Base-by-base conservation (phyloP, 495 filamentous ascomycete genomes). In the Penicillium samsonianum region DNA sequence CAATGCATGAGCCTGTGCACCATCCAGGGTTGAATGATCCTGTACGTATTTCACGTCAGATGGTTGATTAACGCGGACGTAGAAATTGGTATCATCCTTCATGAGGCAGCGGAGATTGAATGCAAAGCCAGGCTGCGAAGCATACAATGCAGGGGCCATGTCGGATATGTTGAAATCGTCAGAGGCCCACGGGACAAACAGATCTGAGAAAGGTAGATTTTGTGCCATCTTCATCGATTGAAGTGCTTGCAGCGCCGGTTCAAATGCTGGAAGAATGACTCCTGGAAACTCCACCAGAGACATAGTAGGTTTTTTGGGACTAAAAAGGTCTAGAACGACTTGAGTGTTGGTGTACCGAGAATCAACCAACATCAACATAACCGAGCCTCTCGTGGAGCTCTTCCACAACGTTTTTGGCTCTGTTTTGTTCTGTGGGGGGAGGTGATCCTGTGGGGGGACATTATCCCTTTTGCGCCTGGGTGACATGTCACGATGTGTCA, bases 241-340 rank as follows among this genome's bases (percentile, higher is more conserved):
- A 0, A 92, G 72, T 7, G 84, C 86, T 58, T 74, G 69, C n/a
- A 91, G 70, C 0, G 85, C 87, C 19, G 85, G 82, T 41, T 84
- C 73, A 62, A 92, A 92, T 2, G 88, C 78, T 0, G 83, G 78
- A 12, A 90, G 76, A 1, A 92, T 72, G 4, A 92, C 72, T 9
- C 83, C 84, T 0, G 87, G 88, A 53, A 91, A 90, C 57, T 91
- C 89, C 1, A 90, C 78, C 9, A 91, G 74, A 11, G 72, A 78
- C 55, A 69, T 7, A 0, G 57, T 11, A 0, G 41, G 20, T 10
- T 35, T 44, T 6, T 37, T 37, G 0, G 40, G 17, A 31, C 30
- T 17, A 8, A 33, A 45, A 2, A 54, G 12, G 20, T 46, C 30
- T 6, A 54, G 26, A 7, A 54, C 9, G 7, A 45, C 19, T 16